Conservation (phyloP, 306 rosid genomes). For the Trifolium repens region DNA sequence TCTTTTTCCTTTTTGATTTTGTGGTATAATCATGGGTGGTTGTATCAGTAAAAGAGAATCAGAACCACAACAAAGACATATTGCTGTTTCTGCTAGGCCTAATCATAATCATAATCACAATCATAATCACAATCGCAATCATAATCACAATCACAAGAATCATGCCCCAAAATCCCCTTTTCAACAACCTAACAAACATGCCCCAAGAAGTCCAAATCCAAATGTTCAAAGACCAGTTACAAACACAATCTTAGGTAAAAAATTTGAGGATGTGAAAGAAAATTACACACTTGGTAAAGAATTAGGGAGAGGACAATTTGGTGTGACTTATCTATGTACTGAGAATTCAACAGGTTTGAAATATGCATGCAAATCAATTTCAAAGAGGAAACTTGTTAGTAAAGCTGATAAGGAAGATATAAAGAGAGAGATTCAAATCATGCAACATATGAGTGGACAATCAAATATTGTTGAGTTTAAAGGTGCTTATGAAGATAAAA, state of each 20-base stretch:
- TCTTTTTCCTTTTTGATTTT: not conserved
- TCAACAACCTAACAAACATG: slow-evolving; percentile 40
- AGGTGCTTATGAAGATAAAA: slow-evolving; percentile 83
- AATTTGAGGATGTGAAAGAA: slow-evolving; percentile 72
- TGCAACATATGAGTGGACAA: slow-evolving; percentile 96
- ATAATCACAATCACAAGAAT: slow-evolving; percentile 32
- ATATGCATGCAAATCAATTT: slow-evolving; percentile 88
- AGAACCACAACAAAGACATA: slow-evolving; percentile 46
- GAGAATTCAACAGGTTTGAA: slow-evolving; percentile 68
- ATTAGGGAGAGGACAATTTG: slow-evolving; percentile 93
- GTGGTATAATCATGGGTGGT: slow-evolving; percentile 59
- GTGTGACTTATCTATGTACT: slow-evolving; percentile 77
- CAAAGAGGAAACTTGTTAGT: slow-evolving; percentile 76
- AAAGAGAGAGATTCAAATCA: slow-evolving; percentile 84
- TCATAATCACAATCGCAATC: slow-evolving; percentile 21
- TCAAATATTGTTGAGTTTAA: slow-evolving; percentile 89
- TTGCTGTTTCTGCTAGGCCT: slow-evolving; percentile 43
- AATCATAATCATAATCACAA: slow-evolving; percentile 27
- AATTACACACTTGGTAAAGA: slow-evolving; percentile 70
- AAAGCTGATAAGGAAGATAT: slow-evolving; percentile 76
- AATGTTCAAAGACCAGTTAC: slow-evolving; percentile 47
- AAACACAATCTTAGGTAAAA: slow-evolving; percentile 68
- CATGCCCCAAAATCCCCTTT: slow-evolving; percentile 49
- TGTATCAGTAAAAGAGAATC: slow-evolving; percentile 62
- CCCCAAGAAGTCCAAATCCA: slow-evolving; percentile 54